Evolutionary conservation across 805 yeast species (phyloP).

Genomic region (Metschnikowia shivogae): DNA sequence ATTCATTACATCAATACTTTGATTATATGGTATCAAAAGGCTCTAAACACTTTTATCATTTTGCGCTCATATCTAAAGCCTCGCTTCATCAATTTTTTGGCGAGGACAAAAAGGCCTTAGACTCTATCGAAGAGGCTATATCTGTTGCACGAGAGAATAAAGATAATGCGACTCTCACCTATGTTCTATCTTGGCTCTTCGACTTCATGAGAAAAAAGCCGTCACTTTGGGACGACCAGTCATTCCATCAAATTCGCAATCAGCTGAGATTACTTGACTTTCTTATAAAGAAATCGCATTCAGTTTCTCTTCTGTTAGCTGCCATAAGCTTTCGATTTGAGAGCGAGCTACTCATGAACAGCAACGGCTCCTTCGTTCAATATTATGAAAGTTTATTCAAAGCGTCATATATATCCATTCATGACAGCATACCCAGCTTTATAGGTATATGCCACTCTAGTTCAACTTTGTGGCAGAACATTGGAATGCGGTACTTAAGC

Average conservation of each 20-base stretch:
- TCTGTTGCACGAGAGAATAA: slow-evolving; percentile 82
- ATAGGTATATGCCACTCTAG: slow-evolving; percentile 44
- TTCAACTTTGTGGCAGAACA: slow-evolving; percentile 48
- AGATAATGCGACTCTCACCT: slow-evolving; percentile 68
- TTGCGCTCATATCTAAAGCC: slow-evolving; percentile 70
- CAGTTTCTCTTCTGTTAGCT: slow-evolving; percentile 44
- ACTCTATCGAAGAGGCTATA: slow-evolving; percentile 83
- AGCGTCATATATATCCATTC: slow-evolving; percentile 52
- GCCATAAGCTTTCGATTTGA: slow-evolving; percentile 67
- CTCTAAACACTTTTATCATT: slow-evolving; percentile 65
- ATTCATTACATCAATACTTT: slow-evolving; percentile 54
- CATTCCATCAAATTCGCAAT: slow-evolving; percentile 46
- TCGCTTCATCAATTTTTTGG: slow-evolving; percentile 66
- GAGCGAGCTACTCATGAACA: slow-evolving; percentile 49
- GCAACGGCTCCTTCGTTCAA: slow-evolving; percentile 43
- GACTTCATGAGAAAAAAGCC: slow-evolving; percentile 70
- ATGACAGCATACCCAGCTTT: slow-evolving; percentile 41
- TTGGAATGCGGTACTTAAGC: slow-evolving; percentile 47
- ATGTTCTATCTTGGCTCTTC: slow-evolving; percentile 69
- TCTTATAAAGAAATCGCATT: slow-evolving; percentile 50
- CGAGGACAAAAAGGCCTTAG: slow-evolving; percentile 62
- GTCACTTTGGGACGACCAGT: slow-evolving; percentile 41
- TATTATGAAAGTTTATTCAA: slow-evolving; percentile 56
- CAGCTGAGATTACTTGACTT: slow-evolving; percentile 66
- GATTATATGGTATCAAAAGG: slow-evolving; percentile 72